Evolutionary conservation across 306 rosid genomes (phyloP), one percentile per base, ranked within the genome.

Genomic region (Echinosophora koreensis): DNA sequence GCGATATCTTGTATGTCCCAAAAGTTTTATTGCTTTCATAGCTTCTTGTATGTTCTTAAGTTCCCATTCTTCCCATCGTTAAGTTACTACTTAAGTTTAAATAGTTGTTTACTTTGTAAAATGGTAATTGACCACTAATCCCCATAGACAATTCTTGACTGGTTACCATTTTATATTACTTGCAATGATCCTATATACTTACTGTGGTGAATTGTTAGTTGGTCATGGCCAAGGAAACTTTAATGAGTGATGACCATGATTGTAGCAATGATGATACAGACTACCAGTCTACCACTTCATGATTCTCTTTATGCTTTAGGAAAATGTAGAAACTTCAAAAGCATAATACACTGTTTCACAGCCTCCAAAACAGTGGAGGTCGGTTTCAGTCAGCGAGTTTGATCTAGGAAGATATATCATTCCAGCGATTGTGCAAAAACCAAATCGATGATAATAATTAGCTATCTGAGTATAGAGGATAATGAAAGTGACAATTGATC

Each of bases 301-400:
- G 38, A 74, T 63, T 71, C 79, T 59, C 42, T 77, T 27, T 34
- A 35, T 56, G 77, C 73, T 76, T 52, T 37, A 52, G 16, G 55
- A 34, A 49, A 60, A 28, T 39, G 59, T 73, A 13, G 61, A 79
- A 62, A 61, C 65, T 32, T 17, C 32, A 46, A 58, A 68, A 57
- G 34, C 7, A 42, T 55, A 15, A 30, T 15, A 37, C 63, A 59
- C 41, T 3, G 28, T 27, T 38, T 16, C 55, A 58, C 51, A 12
- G 41, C 62, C 81, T 71, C 37, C 27, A 10, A 10, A 85, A 63
- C 69, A 74, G 86, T 39, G 52, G 56, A 64, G 76, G 81, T 86
- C 80, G 3, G 74, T 65, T 86, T 79, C 79, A 39, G 82, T 71
- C 54, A 64, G 82, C 30, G 22, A 79, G 15, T 67, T 65, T 78